Base-by-base conservation (phyloP, 257 asterid genomes). In the Apocynum venetum region DNA sequence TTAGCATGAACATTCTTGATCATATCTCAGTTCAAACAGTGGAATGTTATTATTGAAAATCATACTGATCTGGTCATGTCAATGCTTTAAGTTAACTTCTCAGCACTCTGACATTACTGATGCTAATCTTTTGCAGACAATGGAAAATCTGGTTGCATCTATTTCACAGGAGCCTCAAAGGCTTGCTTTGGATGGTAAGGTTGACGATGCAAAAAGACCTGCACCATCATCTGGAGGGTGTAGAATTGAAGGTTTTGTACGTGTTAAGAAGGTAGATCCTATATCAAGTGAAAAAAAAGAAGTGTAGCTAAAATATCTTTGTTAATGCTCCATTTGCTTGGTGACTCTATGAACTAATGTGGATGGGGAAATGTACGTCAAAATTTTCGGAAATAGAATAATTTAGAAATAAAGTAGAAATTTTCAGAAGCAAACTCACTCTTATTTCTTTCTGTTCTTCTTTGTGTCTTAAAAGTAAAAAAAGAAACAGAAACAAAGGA, bases 151-250 rank as follows among this genome's bases (percentile, higher is more conserved):
- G 92, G 97, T 92, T 52, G 91, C 94, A 77, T 86, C 97, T 76
- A 82, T 96, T 82, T 83, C 96, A 8, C 77, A 86, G 86, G 90
- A 89, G 52, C 77, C 94, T 44, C 90, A 79, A 81, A 82, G 19
- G 68, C 87, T 59, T 75, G 80, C 89, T 77, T 86, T 89, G 55
- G 92, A 84, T 47, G 60, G 80, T 65, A 79, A 77, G 71, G 70
- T 61, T 48, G 87, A 87, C 78, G 89, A 88, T 79, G 87, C 79
- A 25, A 93, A 93, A 86, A 89, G 89, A 80, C 97, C 97, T 81
- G 99, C 98, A 75, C 99, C 99, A 73, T 80, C 75, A 72, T 49
- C 98, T 12, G 99, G 99, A 83, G 98, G 99, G 14, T 93, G 99
- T 80, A 88, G 97, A 86, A 64, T 96, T 84, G 99, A 96, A 87